Base-by-base conservation (phyloP, 495 filamentous ascomycete species). In the Astrothelium subdiscretum region DNA sequence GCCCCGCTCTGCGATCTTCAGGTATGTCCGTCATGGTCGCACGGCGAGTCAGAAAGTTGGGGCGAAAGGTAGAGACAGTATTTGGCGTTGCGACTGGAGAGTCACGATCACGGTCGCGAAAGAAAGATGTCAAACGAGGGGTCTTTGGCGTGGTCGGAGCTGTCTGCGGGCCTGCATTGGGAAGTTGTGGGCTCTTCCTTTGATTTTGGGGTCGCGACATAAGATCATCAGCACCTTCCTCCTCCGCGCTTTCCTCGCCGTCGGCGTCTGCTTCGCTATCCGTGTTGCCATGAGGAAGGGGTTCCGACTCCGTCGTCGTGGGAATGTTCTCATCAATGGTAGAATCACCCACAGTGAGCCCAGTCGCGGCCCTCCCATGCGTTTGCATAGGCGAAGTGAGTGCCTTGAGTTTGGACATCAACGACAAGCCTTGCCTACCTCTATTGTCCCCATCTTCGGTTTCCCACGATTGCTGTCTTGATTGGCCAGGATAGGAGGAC, bases 11-110 rank as follows among this genome's bases (percentile, higher is more conserved):
- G 29, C 81, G 83, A 51, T 92, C 83, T 2, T 81, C 78, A 5
- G 76, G 76, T 58, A 85, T 75, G 65, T 92, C 89, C 1, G 79
- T 81, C 69, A 85, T 84, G 29, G 87, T 90, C 11, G 85, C 81
- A 62, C 89, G 80, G 48, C 88, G 83, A 32, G 77, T 78, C 59
- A 89, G 76, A 27, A 88, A 82, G 32, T 77, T 76, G 20, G 77
- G 74, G 32, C 80, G 74, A 38, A 76, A 75, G 24, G 52, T 20
- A 12, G 31, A 15, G 12, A 54, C n/a, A 27, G 62, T 61, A 31
- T 59, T 67, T 15, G 66, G 65, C 1, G 68, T 67, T 11, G 31
- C 60, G 27, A 38, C 62, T 15, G 66, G 63, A 18, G 72, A 72
- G 43, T 69, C 68, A 1, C 43, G 44, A 57, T 64, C 61, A 70